Percentiles rank a stretch among this genome's conserved stretches.
Conservation (phyloP, 2,329 filamentous ascomycete genomes). For the Ophiobolus disseminans region DNA sequence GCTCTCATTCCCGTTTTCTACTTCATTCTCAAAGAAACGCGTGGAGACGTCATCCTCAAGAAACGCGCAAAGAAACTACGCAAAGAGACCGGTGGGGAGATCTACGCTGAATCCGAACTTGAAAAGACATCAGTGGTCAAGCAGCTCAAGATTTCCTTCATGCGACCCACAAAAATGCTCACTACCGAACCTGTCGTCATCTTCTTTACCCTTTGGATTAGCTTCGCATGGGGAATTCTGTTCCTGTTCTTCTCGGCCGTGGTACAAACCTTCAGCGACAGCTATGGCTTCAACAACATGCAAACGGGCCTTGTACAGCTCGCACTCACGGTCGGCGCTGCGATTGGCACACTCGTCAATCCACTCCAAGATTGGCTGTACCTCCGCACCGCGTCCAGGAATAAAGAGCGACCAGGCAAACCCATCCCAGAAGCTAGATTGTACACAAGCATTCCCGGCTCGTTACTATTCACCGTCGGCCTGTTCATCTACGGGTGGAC, state of each 20-base stretch:
- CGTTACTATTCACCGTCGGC: constrained; percentile 43
- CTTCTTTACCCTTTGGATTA: constrained; percentile 55
- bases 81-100: constrained; percentile 40
- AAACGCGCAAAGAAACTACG: constrained; percentile 51
- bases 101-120: constrained; percentile 41
- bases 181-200: constrained; percentile 53
- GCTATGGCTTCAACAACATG: constrained; percentile 45
- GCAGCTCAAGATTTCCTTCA: constrained; percentile 50
- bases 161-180: constrained; percentile 51
- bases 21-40: constrained; percentile 52
- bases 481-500: constrained; percentile 41
- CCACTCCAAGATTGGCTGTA: constrained; percentile 47
- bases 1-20: constrained; percentile 52
- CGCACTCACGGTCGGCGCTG: constrained; percentile 52
- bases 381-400: constrained; percentile 38
- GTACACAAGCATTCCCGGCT: constrained; percentile 53
- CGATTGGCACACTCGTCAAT: constrained; percentile 52
- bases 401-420: constrained; percentile 47
- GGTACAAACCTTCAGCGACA: constrained; percentile 49
- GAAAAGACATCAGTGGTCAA: constrained; percentile 21
- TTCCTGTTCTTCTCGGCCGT: constrained; percentile 54
- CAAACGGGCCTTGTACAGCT: constrained; percentile 52
- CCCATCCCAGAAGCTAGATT: constrained; percentile 54
- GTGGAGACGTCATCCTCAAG: constrained; percentile 52
- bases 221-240: constrained; percentile 54